phyloP scores from a whole-genome alignment of 208 protist species.

The Trypanosoma mega region DNA sequence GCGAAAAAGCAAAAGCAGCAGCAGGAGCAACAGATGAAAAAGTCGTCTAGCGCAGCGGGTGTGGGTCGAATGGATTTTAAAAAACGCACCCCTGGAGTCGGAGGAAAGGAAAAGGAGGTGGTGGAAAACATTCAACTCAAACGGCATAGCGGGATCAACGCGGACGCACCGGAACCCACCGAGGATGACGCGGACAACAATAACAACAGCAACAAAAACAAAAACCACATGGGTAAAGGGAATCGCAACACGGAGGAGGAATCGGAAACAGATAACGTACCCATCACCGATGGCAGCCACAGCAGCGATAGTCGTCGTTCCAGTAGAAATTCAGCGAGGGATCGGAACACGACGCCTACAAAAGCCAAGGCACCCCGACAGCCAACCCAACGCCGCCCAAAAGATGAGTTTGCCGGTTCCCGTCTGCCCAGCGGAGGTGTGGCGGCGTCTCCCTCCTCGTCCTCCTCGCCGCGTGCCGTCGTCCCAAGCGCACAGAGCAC shows the following conservation, averaged over 20 bases:
- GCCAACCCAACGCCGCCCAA: not conserved
- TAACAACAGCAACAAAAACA: not conserved
- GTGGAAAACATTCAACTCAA: constrained; percentile 58
- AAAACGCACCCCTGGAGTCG: not conserved
- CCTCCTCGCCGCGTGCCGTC: not conserved
- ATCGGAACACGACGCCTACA: not conserved
- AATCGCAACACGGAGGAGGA: not conserved
- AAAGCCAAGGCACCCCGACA: not conserved
- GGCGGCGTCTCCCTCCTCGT: no score
- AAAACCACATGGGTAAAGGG: not conserved
- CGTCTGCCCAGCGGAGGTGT: no score
- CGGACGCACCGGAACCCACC: constrained; percentile 9
- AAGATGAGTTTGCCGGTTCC: constrained; percentile 34
- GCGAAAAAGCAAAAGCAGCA: not conserved
- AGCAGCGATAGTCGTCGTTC: not conserved
- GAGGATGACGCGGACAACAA: not conserved
- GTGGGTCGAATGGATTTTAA: not conserved
- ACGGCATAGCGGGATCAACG: constrained; percentile 38
- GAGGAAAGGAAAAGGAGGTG: constrained; percentile 19
- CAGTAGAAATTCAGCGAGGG: no score
- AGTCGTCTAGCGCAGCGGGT: no score
- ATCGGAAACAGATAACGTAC: not conserved
- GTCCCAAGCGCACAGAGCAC: constrained; percentile 11
- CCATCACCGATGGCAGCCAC: not conserved
- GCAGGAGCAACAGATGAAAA: not conserved